Conservation (phyloP, 2,329 filamentous ascomycete species). For the Dothiorella sarmentorum region DNA sequence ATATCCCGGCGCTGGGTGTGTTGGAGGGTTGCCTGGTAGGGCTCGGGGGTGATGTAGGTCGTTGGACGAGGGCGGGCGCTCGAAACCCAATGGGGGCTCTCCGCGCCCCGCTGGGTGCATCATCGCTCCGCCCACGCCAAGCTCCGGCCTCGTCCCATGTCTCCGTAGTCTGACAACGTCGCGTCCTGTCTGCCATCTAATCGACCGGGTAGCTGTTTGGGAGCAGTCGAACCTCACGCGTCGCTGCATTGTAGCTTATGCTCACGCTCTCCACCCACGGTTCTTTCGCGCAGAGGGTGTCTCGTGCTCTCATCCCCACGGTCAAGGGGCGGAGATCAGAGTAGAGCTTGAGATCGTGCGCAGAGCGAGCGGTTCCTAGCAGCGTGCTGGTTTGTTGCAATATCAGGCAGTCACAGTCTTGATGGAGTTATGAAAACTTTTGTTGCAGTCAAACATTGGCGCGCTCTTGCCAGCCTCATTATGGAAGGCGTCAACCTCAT, state of each 20-base stretch:
- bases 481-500: slow-evolving; percentile 9
- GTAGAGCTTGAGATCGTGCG: neutral
- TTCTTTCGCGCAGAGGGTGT: neutral
- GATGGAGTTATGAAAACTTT: neutral
- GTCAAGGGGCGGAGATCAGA: slow-evolving; percentile 6
- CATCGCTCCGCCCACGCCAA: slow-evolving; percentile 18
- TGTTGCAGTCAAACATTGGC: neutral
- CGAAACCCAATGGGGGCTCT: slow-evolving; percentile 15
- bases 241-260: neutral
- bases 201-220: too few relatives aligned
- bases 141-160: neutral
- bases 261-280: too few relatives aligned
- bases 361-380: neutral
- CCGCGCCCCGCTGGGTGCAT: slow-evolving; percentile 15
- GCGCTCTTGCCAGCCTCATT: slow-evolving; percentile 4
- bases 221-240: neutral
- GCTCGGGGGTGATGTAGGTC: slow-evolving; percentile 19
- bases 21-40: slow-evolving; percentile 15
- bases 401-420: neutral
- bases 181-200: neutral
- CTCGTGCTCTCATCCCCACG: slow-evolving; percentile 1
- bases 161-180: neutral
- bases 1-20: slow-evolving; percentile 10
- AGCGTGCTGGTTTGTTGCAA: neutral
- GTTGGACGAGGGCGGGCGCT: slow-evolving; percentile 16